Percentiles rank a stretch among this genome's conserved stretches.
phyloP scores from a whole-genome alignment of 2,329 filamentous ascomycete genomes.

The Pseudopithomyces chartarum region DNA sequence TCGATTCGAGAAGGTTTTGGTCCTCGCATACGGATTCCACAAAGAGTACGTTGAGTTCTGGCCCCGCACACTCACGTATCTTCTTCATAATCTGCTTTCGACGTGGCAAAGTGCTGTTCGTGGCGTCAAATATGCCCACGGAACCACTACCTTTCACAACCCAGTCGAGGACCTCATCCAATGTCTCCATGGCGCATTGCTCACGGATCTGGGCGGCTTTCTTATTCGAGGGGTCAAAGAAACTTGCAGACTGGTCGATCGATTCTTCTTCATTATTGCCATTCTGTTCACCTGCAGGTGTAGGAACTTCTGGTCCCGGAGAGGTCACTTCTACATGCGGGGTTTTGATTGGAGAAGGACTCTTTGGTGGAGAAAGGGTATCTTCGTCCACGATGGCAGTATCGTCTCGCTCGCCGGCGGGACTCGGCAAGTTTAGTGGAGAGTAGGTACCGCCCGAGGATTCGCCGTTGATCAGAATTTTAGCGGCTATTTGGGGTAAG shows the following conservation, averaged over 20 bases:
- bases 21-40: slow-evolving; percentile 94
- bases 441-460: slow-evolving; percentile 45
- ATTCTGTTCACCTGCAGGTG: slow-evolving; percentile 21
- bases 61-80: slow-evolving; percentile 81
- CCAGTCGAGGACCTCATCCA: slow-evolving; percentile 91
- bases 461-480: slow-evolving; percentile 65
- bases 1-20: slow-evolving; percentile 81
- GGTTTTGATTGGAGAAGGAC: slow-evolving; percentile 6
- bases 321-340: slow-evolving; percentile 42
- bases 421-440: slow-evolving; percentile 36
- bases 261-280: slow-evolving; percentile 50
- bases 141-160: slow-evolving; percentile 81
- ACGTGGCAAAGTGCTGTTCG: slow-evolving; percentile 90
- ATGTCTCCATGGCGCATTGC: slow-evolving; percentile 87
- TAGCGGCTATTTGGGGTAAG: slow-evolving; percentile 51
- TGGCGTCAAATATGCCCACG: slow-evolving; percentile 94
- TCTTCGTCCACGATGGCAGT: slow-evolving; percentile 31
- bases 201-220: slow-evolving; percentile 83
- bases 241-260: slow-evolving; percentile 87
- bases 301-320: slow-evolving; percentile 32
- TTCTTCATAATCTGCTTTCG: slow-evolving; percentile 82
- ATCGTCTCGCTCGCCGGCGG: slow-evolving; percentile 27
- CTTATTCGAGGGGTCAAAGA: slow-evolving; percentile 91
- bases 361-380: background rate
- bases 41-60: slow-evolving; percentile 86